Base-by-base conservation (phyloP, 768 basidiomycete species). In the Russula virescens region DNA sequence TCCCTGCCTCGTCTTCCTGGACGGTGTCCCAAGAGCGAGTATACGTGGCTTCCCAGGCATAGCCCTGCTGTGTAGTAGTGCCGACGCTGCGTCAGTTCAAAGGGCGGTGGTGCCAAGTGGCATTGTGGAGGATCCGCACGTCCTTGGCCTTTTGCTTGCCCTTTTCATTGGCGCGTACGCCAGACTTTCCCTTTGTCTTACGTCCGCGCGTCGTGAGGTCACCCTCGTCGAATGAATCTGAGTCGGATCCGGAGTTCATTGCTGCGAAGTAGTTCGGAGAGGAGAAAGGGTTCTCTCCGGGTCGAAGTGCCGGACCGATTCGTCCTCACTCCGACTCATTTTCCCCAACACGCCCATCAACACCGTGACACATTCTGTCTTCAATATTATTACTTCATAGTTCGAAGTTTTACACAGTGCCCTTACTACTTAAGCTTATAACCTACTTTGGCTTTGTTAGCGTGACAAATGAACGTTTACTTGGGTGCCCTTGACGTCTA, bases 1-100 rank as follows among this genome's bases (percentile, higher is more conserved):
- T 95, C 1, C 97, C 97, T 0, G 81, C 82, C 70, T 94, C 96
- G 73, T 98, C 97, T 73, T 98, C 96, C 71, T 95, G 91, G 0
- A 98, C 94, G 0, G 89, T 90, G 69, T 98, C 97, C 97, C 97
- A 99, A 51, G 92, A 91, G 43, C 94, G 87, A 38, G 89, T 86
- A 71, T 94, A 98, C 3, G 89, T 88, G 1, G 92, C 96, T 71
- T 98, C 96, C 96, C 96, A 99, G 34, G 94, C 90, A 68, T 96
- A 95, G 5, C 86, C 82, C 83, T 88, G 85, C 87, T 89, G 70
- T 35, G 61, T 38, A 34, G 18, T 46, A 18, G 48, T 45, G 43
- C 52, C 40, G 48, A 34, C 16, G 51, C 19, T 5, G 23, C 14
- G n/a, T 63, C 45, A 63, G 55, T 60, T 4, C 6, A 43, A 26